Conservation (phyloP, 2,329 filamentous ascomycete species). For the Aspergillus sp. region DNA sequence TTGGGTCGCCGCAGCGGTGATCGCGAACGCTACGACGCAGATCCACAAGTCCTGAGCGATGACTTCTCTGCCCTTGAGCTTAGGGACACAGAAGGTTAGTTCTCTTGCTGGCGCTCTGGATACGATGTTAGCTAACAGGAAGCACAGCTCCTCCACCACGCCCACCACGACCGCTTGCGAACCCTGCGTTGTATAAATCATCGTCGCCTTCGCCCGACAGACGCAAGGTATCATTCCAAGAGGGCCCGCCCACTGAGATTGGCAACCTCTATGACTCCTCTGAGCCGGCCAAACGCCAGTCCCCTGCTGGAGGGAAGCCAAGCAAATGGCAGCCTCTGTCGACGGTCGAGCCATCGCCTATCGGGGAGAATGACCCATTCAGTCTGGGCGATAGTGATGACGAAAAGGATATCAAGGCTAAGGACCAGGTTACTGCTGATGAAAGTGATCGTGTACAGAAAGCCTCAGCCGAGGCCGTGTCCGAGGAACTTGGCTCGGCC, state of each 20-base stretch:
- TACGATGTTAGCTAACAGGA: conserved; percentile 4
- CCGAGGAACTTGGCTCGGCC: conserved; percentile 42
- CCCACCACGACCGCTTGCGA: conserved; percentile 69
- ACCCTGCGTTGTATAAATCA: conserved; percentile 80
- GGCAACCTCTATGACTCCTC: conserved; percentile 71
- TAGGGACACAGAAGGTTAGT: conserved; percentile 63
- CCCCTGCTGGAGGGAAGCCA: conserved; percentile 61
- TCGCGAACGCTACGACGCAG: conserved; percentile 90
- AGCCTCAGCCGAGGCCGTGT: conserved; percentile 58
- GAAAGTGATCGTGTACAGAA: conserved; percentile 67
- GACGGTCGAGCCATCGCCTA: conserved; percentile 79
- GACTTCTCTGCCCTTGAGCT: conserved; percentile 76
- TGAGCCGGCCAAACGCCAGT: conserved; percentile 58
- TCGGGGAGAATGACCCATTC: conserved; percentile 92
- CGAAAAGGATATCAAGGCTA: conserved; percentile 77
- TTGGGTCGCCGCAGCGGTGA: conserved; percentile 76
- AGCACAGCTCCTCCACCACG: conserved; percentile 56
- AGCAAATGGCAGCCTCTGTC: conserved; percentile 99
- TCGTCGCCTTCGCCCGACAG: conserved; percentile 59
- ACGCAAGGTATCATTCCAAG: conserved; percentile 62
- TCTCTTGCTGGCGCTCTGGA: neutral
- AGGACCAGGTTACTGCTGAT: conserved; percentile 58
- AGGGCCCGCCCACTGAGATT: conserved; percentile 77
- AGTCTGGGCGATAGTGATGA: conserved; percentile 95
- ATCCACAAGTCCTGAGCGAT: conserved; percentile 85